Base-by-base conservation (phyloP, 2,329 filamentous ascomycete genomes). In the Sporothrix pseudoabietina region DNA sequence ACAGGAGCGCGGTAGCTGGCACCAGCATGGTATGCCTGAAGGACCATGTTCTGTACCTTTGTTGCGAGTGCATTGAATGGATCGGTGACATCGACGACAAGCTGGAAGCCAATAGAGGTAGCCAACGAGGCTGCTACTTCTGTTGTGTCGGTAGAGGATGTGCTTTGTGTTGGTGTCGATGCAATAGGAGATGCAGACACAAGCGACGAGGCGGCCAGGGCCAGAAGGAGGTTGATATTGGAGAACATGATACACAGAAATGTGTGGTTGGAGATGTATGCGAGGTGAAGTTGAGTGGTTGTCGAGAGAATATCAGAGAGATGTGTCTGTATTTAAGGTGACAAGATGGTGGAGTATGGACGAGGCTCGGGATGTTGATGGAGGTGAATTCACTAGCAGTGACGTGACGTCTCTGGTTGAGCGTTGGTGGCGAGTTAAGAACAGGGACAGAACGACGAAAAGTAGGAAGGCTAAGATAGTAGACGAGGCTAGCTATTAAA, bases 1-100 rank as follows among this genome's bases (percentile, higher is more conserved):
- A 83, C 81, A 9, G 82, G 83, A 2, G 82, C 80, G 71, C 80
- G 81, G 10, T 80, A 73, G 1, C 82, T 84, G 0, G 85, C 82
- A 49, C 84, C 84, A 7, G 79, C 79, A 77, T 86, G 85, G 55
- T 84, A 82, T 65, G 30, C 70, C 16, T 72, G 47, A 16, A 74
- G 16, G 22, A 63, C 57, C 32, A 9, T 65, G 41, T 52, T 47
- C 7, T 69, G 32, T 0, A 72, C 69, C n/a, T 7, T 3, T 7
- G 14, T 0, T 7, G 72, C 69, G 10, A 73, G 63, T 10, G 59
- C 12, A 55, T 71, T 63, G 30, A n/a, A 54, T 3, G 59, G 57
- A n/a, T 72, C 47, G 59, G 71, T 72, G 49, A 44, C 63, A 10
- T 61, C 14, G 41, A 52, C 71, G 19, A 69, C 35, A 1, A 72